A percentile compares a stretch with the other conserved stretches of the same genome.
These are phyloP conservation scores for Chlorociboria aeruginascens DNA, from an alignment of 495 filamentous ascomycete species.

Conservation along the genomic window DNA sequence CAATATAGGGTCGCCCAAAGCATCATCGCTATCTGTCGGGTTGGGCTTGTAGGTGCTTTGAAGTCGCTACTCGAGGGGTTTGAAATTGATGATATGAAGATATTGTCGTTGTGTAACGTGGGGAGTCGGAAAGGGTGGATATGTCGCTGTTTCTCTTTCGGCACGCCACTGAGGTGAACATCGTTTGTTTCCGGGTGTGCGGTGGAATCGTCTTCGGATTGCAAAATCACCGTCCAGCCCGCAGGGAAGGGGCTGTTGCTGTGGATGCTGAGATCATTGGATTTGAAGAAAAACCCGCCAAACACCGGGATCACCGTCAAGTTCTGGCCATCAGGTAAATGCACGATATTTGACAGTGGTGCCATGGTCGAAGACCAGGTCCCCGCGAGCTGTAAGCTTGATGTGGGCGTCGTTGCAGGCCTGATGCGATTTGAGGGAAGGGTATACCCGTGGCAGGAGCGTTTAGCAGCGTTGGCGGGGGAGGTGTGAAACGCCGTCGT, in stretches of 20 bases:
- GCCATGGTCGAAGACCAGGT: conserved; percentile 7
- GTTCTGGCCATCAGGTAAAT: conserved; percentile 79
- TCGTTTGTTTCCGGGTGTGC: conserved; percentile 20
- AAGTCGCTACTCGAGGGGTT: conserved; percentile 69
- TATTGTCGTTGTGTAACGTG: conserved; percentile 62
- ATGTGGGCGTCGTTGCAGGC: background rate
- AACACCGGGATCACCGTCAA: conserved; percentile 74
- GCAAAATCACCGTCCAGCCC: conserved; percentile 79
- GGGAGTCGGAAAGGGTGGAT: conserved; percentile 57
- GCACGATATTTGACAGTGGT: conserved; percentile 22
- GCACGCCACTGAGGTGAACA: conserved; percentile 15
- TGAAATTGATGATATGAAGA: conserved; percentile 86
- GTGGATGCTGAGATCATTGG: conserved; percentile 56
- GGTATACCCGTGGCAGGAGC: background rate
- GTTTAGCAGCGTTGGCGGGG: background rate
- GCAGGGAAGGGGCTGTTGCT: conserved; percentile 56
- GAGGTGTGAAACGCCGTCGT: background rate
- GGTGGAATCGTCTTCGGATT: conserved; percentile 49
- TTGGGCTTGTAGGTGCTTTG: conserved; percentile 65
- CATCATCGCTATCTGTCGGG: conserved; percentile 87
- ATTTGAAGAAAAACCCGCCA: conserved; percentile 79
- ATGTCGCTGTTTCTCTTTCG: conserved; percentile 24
- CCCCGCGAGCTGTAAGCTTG: background rate
- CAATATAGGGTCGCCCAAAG: conserved; percentile 89
- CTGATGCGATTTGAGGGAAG: no score